Conservation (phyloP, 2,329 filamentous ascomycete species). For the Fusarium verrucosum region DNA sequence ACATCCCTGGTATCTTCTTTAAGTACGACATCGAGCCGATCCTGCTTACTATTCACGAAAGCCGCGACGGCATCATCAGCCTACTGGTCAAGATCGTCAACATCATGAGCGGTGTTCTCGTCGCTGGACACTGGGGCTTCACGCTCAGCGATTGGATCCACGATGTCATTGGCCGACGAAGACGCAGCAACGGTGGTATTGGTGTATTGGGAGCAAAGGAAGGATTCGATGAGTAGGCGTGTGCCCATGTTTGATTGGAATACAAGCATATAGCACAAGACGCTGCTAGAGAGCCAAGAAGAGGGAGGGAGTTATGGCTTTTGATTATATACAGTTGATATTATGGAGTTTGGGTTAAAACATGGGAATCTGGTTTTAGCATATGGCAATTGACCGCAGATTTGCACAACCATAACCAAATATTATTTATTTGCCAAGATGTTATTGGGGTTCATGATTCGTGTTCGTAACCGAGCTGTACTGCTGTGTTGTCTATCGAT, state of each 20-base stretch:
- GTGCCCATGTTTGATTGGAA: not conserved
- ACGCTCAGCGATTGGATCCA: constrained; percentile 80
- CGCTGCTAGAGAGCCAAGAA: constrained; percentile 19
- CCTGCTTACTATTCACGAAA: constrained; percentile 83
- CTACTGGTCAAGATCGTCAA: constrained; percentile 88
- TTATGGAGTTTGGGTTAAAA: constrained; percentile 41
- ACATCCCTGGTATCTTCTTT: constrained; percentile 91
- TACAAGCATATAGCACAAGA: constrained; percentile 20
- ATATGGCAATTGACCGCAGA: constrained; percentile 14
- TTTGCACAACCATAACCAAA: not conserved
- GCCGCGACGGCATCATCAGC: constrained; percentile 76
- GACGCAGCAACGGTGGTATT: constrained; percentile 56
- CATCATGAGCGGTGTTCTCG: constrained; percentile 87
- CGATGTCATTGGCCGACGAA: constrained; percentile 62
- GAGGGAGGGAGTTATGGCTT: constrained; percentile 33
- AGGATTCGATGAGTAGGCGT: constrained; percentile 44
- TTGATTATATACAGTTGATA: constrained; percentile 26
- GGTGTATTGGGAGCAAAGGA: constrained; percentile 62
- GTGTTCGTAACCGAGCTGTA: not conserved
- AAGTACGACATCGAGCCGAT: constrained; percentile 99
- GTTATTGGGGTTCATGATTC: not conserved
- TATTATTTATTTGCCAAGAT: too few species aligned
- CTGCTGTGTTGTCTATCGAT: too few species aligned
- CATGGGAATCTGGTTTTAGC: constrained; percentile 27
- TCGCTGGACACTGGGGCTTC: constrained; percentile 93